Conservation (phyloP, 1,284 basidiomycete genomes). For the Tilletia indica region DNA sequence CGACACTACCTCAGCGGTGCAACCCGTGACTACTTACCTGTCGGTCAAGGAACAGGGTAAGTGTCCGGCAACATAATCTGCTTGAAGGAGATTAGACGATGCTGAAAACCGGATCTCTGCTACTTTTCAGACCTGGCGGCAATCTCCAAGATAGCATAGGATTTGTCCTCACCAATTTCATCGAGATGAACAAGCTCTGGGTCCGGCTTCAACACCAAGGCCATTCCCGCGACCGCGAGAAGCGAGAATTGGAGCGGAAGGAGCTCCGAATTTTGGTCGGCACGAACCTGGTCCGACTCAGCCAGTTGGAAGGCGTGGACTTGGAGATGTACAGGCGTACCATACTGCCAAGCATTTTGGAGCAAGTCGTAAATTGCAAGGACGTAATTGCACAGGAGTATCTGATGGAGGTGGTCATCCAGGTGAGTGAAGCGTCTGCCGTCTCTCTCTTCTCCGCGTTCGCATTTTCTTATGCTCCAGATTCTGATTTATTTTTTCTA, state of each 20-base stretch:
- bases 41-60: slow-evolving; percentile 44
- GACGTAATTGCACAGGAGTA: slow-evolving; percentile 56
- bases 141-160: slow-evolving; percentile 53
- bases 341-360: slow-evolving; percentile 52
- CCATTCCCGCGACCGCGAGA: slow-evolving; percentile 53
- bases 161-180: slow-evolving; percentile 55
- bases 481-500: background rate
- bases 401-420: slow-evolving; percentile 56
- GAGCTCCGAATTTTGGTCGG: slow-evolving; percentile 55
- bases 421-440: slow-evolving; percentile 20
- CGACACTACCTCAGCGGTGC: slow-evolving; percentile 54
- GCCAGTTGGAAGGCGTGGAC: slow-evolving; percentile 54
- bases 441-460: no score
- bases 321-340: slow-evolving; percentile 50
- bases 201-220: slow-evolving; percentile 55
- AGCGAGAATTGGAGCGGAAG: slow-evolving; percentile 52
- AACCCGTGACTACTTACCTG: slow-evolving; percentile 53
- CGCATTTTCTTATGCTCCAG: no score
- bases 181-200: slow-evolving; percentile 57
- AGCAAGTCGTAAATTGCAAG: slow-evolving; percentile 56
- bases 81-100: background rate
- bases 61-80: background rate
- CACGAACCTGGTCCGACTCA: slow-evolving; percentile 55
- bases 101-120: background rate
- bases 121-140: slow-evolving; percentile 31